phyloP scores from a whole-genome alignment of 257 asterid species.

The Solanum gandarillasii region DNA sequence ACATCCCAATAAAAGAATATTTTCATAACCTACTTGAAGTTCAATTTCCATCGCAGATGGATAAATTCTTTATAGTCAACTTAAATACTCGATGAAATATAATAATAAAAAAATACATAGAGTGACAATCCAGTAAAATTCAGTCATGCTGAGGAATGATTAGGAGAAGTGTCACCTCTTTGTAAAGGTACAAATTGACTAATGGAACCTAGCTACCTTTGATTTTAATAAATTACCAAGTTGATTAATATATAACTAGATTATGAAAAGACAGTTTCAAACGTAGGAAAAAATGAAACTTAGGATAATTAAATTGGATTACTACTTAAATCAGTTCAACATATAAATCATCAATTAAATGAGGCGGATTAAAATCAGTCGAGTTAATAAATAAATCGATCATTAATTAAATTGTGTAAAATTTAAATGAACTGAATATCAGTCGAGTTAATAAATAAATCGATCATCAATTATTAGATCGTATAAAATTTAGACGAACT shows the following conservation, averaged over 20 bases:
- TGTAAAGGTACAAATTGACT: neutral
- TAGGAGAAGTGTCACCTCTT: neutral
- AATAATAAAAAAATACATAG: neutral
- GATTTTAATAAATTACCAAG: neutral
- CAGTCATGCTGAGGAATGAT: neutral
- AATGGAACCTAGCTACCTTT: neutral
- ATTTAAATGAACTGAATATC: neutral
- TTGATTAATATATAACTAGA: neutral
- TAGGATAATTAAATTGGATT: neutral
- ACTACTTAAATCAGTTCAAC: neutral
- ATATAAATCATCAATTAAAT: neutral
- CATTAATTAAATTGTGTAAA: neutral
- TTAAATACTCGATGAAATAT: neutral
- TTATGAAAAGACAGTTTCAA: neutral
- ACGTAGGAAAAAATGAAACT: neutral
- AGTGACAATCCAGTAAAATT: neutral
- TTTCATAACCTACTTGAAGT: neutral
- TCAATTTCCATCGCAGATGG: neutral
- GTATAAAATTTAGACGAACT: neutral
- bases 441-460: neutral
- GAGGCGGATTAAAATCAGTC: neutral
- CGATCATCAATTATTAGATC: neutral
- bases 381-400: neutral
- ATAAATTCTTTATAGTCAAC: neutral
- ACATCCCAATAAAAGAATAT: rapidly evolving